Evolutionary conservation across 805 yeast genomes (phyloP).

Genomic region (Candida silvicultrix): DNA sequence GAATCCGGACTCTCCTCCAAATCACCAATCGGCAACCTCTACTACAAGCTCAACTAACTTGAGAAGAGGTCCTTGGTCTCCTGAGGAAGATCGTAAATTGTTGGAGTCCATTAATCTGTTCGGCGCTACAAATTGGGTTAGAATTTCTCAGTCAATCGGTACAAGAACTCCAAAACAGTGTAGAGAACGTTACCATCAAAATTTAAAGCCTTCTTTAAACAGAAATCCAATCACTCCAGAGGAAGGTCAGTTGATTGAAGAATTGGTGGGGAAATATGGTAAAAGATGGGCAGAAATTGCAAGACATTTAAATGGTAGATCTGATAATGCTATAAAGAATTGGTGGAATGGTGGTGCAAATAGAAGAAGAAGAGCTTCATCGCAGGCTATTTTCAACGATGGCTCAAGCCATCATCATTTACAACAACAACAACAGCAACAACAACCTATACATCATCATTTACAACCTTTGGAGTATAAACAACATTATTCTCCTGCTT

Average conservation of each 20-base stretch:
- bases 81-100: slow-evolving; percentile 71
- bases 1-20: neutral
- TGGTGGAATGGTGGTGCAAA: slow-evolving; percentile 98
- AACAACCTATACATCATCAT: slow-evolving; percentile 2
- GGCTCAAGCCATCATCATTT: neutral
- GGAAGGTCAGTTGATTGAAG: slow-evolving; percentile 78
- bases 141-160: slow-evolving; percentile 65
- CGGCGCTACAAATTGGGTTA: slow-evolving; percentile 88
- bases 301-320: slow-evolving; percentile 76
- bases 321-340: slow-evolving; percentile 88
- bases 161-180: slow-evolving; percentile 89
- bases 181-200: slow-evolving; percentile 87
- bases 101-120: slow-evolving; percentile 60
- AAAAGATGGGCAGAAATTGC: slow-evolving; percentile 94
- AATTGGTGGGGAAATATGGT: slow-evolving; percentile 71
- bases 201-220: slow-evolving; percentile 77
- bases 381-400: slow-evolving; percentile 17
- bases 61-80: slow-evolving; percentile 86
- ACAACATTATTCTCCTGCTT: slow-evolving; percentile 8
- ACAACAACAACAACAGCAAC: slow-evolving; percentile 2
- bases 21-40: neutral
- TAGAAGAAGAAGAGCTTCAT: slow-evolving; percentile 56
- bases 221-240: slow-evolving; percentile 78
- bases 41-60: slow-evolving; percentile 6
- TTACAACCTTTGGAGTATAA: slow-evolving; percentile 3